Evolutionary conservation across 176 grass and related monocot species (phyloP), one percentile per base, ranked within the genome.

Genomic region (Avena atlantica): DNA sequence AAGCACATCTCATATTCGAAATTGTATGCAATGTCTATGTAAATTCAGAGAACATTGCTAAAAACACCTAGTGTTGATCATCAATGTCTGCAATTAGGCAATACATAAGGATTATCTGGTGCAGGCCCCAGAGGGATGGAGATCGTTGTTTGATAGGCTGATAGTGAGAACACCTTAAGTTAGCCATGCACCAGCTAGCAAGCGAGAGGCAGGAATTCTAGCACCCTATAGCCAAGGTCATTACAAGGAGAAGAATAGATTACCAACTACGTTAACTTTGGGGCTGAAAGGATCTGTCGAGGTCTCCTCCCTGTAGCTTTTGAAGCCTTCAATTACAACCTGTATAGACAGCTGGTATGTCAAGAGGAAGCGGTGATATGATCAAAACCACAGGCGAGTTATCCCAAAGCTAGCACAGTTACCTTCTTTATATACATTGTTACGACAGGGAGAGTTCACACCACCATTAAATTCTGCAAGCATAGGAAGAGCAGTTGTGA

Each of bases 251-350:
- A 49, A 16, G 37, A 60, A 51, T 29, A 55, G n/a, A 36, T 98
- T 94, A 98, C 97, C 97, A 48, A 98, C 97, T 70, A 95, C 93
- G 16, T 98, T 98, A 60, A 98, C 97, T 94, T 96, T 98, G 9
- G 97, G 97, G 77, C 93, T 98, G 86, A 96, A 98, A 44, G 89
- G 90, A 13, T 98, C 96, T 21, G 96, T 98, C 58, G 96, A 96
- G 51, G 94, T 86, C 81, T 98, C 92, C 85, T 98, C 96, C 84
- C 84, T 93, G 85, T 98, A 98, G 85, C 96, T 98, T 91, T 98
- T 98, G 70, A 98, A 98, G 49, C 96, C 96, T 87, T 98, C 93
- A 40, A 98, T 98, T 53, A 98, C 87, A 66, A 98, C 87, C 96
- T 98, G 88, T 75, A 61, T 24, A 80, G 14, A 77, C 8, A 83